These are phyloP conservation scores for Akanthomyces muscarius DNA, from an alignment of 2,329 filamentous ascomycete species.

Conservation along the genomic window DNA sequence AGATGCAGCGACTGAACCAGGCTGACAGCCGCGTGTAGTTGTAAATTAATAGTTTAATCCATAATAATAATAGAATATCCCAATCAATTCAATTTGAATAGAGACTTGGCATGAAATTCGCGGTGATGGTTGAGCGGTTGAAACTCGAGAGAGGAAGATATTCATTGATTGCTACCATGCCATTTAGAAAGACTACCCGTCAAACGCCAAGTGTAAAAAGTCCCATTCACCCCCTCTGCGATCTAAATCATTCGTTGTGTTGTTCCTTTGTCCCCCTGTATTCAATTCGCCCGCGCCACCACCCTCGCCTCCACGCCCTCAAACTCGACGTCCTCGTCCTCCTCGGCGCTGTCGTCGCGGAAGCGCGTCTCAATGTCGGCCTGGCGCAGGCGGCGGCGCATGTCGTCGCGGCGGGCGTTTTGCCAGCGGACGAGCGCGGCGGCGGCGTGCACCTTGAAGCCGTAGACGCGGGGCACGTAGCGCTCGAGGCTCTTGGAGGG, in stretches of 20 bases:
- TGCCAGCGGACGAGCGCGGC: constrained; percentile 92
- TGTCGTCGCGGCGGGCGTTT: constrained; percentile 71
- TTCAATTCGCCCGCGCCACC: background rate
- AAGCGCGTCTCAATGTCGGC: constrained; percentile 77
- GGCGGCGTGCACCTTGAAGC: constrained; percentile 89
- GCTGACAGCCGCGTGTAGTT: constrained; percentile 13
- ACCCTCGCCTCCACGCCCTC: constrained; percentile 31
- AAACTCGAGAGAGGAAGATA: background rate
- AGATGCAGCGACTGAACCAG: constrained; percentile 25
- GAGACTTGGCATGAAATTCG: background rate
- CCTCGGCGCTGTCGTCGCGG: constrained; percentile 60
- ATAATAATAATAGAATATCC: background rate
- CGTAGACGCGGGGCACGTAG: constrained; percentile 87
- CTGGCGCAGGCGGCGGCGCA: constrained; percentile 70
- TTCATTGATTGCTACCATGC: constrained; percentile 15
- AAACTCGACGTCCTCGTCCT: constrained; percentile 52
- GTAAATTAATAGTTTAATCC: background rate
- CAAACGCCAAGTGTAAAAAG: constrained; percentile 11
- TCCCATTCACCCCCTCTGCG: background rate
- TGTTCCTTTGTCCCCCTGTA: too few relatives aligned
- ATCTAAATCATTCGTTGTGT: background rate
- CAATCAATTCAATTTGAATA: background rate
- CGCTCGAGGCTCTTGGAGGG: constrained; percentile 80
- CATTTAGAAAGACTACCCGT: constrained; percentile 12
- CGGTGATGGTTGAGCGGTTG: background rate